Evolutionary conservation across 352 stramenopile species (phyloP), one percentile per base, ranked within the genome.

Genomic region (Pythium oligandrum): DNA sequence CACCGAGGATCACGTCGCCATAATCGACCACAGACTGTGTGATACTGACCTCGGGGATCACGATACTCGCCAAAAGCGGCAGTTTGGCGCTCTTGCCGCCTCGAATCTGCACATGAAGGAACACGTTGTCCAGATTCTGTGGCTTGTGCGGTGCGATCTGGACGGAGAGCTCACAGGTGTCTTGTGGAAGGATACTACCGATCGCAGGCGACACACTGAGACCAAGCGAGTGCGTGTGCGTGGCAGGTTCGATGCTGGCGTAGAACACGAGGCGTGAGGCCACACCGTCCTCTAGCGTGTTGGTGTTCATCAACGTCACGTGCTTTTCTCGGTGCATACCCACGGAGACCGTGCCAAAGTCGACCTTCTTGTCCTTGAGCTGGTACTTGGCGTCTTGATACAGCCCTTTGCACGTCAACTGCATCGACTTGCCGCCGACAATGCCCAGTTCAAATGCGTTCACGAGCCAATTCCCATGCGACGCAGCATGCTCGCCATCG

Each of bases 1-100:
- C 82, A 4, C 88, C 90, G 7, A 96, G 59, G 6, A 93, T 78
- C 4, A 96, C 78, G 30, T 83, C 72, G 17, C 78, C 88, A 58
- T 96, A 97, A n/a, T 86, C 78, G 34, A 90, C 53, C 0, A 51
- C 49, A 0, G 61, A 39, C 9, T 59, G 75, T 17, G 60, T 55
- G 4, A 96, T 70, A 6, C 70, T 68, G 6, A 97, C 76, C 4
- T 96, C 78, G 0, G 91, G 91, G 0, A 97, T 71, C 3, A 97
- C 63, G 0, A 92, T 78, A 0, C 66, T 75, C 4, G 72, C 81
- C 0, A 51, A 48, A 2, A 97, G 53, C 1, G 83, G 83, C 0
- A 96, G 63, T 17, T 75, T 73, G 2, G 95, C 48, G 10, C 73
- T 73, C 34, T 78, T 84, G 0, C 85, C 84, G 5, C 88, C 87